Conservation (phyloP, 306 rosid genomes). For the Cicer yamashitae region DNA sequence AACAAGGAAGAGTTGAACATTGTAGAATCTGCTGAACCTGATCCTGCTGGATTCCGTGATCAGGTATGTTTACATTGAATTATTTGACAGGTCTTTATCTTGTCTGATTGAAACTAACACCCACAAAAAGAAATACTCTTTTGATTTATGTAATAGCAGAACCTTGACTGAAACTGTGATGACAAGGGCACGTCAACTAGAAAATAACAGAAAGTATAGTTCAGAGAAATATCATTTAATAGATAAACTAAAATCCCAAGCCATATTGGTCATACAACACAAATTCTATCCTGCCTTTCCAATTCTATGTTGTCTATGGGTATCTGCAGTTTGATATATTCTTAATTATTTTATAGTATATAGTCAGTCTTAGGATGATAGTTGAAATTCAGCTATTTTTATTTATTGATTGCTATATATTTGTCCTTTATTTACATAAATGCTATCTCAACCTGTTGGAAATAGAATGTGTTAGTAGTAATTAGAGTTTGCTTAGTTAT, state of each 20-base stretch:
- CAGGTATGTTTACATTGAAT: slow-evolving; percentile 63
- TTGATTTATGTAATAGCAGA: not conserved
- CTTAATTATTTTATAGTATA: not conserved
- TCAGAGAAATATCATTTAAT: not conserved
- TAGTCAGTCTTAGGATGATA: not conserved
- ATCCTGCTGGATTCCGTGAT: slow-evolving; percentile 90
- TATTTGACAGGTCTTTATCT: slow-evolving; percentile 19
- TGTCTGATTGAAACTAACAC: not conserved
- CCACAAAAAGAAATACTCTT: not conserved
- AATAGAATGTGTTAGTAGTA: not conserved
- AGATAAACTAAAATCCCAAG: not conserved
- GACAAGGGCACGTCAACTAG: not conserved
- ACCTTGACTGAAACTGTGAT: not conserved
- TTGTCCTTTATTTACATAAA: not conserved
- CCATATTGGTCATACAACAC: not conserved
- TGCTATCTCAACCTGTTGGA: not conserved
- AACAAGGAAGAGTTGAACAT: slow-evolving; percentile 67
- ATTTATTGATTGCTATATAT: not conserved
- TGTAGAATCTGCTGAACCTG: slow-evolving; percentile 74
- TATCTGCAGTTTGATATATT: not conserved
- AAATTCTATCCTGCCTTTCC: not conserved
- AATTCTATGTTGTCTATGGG: not conserved
- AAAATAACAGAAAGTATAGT: not conserved
- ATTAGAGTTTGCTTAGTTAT: not conserved
- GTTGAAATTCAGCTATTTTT: not conserved